Base-by-base conservation (phyloP, 805 yeast genomes). In the Saccharomycopsis sp. region DNA sequence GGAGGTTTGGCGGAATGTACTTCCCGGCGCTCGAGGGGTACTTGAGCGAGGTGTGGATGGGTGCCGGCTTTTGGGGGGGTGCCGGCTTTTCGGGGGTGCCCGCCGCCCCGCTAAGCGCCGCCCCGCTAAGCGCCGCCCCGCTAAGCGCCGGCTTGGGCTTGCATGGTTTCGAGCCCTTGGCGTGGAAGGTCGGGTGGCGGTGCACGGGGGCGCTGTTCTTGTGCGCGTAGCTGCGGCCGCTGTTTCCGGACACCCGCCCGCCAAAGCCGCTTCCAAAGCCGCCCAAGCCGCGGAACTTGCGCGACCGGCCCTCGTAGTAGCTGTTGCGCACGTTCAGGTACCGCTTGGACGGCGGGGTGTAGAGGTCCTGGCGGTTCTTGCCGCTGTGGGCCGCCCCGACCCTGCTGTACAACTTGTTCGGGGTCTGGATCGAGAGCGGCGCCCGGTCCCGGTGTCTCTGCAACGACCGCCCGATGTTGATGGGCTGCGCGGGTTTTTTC, bases 351-450 rank as follows among this genome's bases (percentile, higher is more conserved):
- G 86, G 87, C 2, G 94, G 94, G 2, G 94, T 87, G 67, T 86
- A 87, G 64, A 79, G 84, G 66, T 87, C 92, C 64, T 83, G 85
- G 54, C 92, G 76, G 63, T 81, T 81, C 64, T 79, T 84, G 16
- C 64, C 57, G 51, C 69, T 66, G 48, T 64, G 51, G 24, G 53
- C 53, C 24, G 56, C 53, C 52, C 58, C 59, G 52, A 55, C 55
- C 18, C 58, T 63, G 21, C 23, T 51, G 54, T 34, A 51, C 40
- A 53, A 24, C 34, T 55, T 53, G 56, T 73, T 77, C 64, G 80
- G 84, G 9, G 86, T 81, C 34, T 88, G 88, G 57, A 84, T 82
- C 21, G 82, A 85, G 61, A 85, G 77, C 4, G 89, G 87, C 64
- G 82, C 79, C 58, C 86, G 72, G 21, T 63, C 58, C 64, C 70